These are phyloP conservation scores for Plantago major DNA, from an alignment of 257 asterid genomes.

Conservation along the genomic window DNA sequence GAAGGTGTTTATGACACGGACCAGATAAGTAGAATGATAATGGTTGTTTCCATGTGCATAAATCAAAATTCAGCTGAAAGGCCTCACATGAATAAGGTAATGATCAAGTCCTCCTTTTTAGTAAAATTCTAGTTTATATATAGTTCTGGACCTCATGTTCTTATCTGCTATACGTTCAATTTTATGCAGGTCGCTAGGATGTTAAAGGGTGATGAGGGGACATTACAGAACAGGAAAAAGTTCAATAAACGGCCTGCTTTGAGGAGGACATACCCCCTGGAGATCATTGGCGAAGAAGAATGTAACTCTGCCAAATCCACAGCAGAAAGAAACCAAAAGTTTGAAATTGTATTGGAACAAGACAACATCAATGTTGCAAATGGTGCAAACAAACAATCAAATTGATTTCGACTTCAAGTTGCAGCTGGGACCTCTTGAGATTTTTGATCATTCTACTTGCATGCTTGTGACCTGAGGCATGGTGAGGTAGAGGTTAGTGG, in stretches of 20 bases:
- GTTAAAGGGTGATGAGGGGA: conserved; percentile 66
- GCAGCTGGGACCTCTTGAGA: too few species aligned
- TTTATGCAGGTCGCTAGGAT: conserved; percentile 58
- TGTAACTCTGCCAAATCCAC: conserved; percentile 29
- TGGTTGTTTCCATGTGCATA: conserved; percentile 74
- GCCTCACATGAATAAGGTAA: conserved; percentile 88
- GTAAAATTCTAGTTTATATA: background rate
- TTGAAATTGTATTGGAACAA: conserved; percentile 18
- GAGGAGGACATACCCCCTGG: conserved; percentile 45
- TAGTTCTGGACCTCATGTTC: background rate
- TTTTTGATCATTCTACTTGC: too few species aligned
- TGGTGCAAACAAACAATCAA: background rate
- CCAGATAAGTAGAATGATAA: conserved; percentile 51
- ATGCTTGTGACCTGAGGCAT: too few species aligned
- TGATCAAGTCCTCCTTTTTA: conserved; percentile 2
- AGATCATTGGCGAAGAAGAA: conserved; percentile 35
- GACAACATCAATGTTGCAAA: conserved; percentile 11
- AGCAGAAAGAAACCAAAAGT: conserved; percentile 22
- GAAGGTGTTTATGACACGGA: conserved; percentile 54
- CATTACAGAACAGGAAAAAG: conserved; percentile 50
- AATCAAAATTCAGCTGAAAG: conserved; percentile 65
- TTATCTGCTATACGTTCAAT: background rate
- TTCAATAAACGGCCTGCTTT: conserved; percentile 72
- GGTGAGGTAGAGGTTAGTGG: too few species aligned
- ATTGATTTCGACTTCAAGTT: too few species aligned